These are phyloP conservation scores for Malassezia obtusa DNA, from an alignment of 1,284 basidiomycete species.

Conservation along the genomic window DNA sequence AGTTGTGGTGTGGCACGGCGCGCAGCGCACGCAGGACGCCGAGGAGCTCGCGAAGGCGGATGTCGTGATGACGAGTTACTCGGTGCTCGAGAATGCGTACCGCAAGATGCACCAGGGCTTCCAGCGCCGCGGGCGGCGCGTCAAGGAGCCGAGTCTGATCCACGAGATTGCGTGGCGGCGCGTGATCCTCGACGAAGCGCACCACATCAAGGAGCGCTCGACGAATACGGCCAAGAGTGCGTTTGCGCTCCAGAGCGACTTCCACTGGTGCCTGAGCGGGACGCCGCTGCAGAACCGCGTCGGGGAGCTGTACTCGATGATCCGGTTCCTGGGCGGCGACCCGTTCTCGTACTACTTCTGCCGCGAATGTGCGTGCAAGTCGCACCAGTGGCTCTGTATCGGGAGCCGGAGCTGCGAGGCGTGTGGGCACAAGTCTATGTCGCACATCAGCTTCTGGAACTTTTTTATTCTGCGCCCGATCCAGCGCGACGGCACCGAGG, in stretches of 20 bases:
- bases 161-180: slow-evolving; percentile 89
- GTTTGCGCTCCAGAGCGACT: slow-evolving; percentile 72
- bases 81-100: slow-evolving; percentile 83
- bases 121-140: slow-evolving; percentile 68
- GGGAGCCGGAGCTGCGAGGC: slow-evolving; percentile 76
- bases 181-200: slow-evolving; percentile 94
- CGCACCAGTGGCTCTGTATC: slow-evolving; percentile 77
- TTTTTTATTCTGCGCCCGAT: slow-evolving; percentile 46
- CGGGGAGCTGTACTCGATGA: slow-evolving; percentile 90
- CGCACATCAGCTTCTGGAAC: slow-evolving; percentile 59
- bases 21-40: slow-evolving; percentile 54
- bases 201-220: slow-evolving; percentile 76
- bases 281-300: slow-evolving; percentile 74
- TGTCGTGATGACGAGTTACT: slow-evolving; percentile 56
- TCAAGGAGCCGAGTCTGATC: slow-evolving; percentile 79
- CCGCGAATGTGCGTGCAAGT: slow-evolving; percentile 74
- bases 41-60: slow-evolving; percentile 72
- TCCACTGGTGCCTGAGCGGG: slow-evolving; percentile 94
- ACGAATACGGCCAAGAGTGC: slow-evolving; percentile 94
- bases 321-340: slow-evolving; percentile 51
- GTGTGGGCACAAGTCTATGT: slow-evolving; percentile 88
- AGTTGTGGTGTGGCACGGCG: slow-evolving; percentile 86
- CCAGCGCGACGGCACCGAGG: slow-evolving; percentile 34
- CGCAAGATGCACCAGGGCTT: slow-evolving; percentile 87
- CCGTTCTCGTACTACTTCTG: slow-evolving; percentile 52